A percentile compares a stretch with the other conserved stretches of the same genome.
phyloP scores from a whole-genome alignment of 441 rosid genomes.

The Jatropha multifida region DNA sequence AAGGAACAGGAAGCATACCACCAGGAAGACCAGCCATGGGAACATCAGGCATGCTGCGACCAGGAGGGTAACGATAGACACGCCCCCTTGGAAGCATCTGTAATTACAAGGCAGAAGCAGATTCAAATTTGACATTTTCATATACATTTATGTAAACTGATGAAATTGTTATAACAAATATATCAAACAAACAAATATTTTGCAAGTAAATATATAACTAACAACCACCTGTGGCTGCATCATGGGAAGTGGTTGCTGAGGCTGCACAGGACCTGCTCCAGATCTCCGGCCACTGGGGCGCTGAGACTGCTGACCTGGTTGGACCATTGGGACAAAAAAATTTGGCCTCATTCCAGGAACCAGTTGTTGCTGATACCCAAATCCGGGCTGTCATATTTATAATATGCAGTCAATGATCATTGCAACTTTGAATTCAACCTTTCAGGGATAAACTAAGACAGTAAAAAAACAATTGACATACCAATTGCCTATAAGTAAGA shows the following conservation, averaged over 20 bases:
- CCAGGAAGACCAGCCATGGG: conserved; percentile 44
- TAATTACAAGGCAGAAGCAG: background rate
- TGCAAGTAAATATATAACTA: background rate
- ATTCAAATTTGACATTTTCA: background rate
- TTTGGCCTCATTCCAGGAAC: conserved; percentile 84
- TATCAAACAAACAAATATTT: background rate
- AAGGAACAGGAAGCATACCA: conserved; percentile 49
- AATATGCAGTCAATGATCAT: background rate
- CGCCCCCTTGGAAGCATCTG: conserved; percentile 83
- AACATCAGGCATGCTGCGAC: conserved; percentile 58
- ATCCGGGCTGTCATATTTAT: conserved; percentile 45
- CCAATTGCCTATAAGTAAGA: background rate
- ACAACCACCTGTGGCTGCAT: conserved; percentile 61
- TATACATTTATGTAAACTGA: background rate
- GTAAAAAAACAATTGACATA: background rate
- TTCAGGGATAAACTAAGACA: background rate
- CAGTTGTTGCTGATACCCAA: conserved; percentile 76
- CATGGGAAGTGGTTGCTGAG: conserved; percentile 61
- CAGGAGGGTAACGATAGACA: conserved; percentile 69
- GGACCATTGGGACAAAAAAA: conserved; percentile 68
- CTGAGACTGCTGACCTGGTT: conserved; percentile 70
- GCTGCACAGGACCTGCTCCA: conserved; percentile 51
- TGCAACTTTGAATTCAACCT: background rate
- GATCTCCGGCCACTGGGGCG: conserved; percentile 68
- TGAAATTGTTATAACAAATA: background rate